A percentile compares a stretch with the other conserved stretches of the same genome.
phyloP scores from a whole-genome alignment of 2,329 filamentous ascomycete species.

The Lithohypha guttulata region DNA sequence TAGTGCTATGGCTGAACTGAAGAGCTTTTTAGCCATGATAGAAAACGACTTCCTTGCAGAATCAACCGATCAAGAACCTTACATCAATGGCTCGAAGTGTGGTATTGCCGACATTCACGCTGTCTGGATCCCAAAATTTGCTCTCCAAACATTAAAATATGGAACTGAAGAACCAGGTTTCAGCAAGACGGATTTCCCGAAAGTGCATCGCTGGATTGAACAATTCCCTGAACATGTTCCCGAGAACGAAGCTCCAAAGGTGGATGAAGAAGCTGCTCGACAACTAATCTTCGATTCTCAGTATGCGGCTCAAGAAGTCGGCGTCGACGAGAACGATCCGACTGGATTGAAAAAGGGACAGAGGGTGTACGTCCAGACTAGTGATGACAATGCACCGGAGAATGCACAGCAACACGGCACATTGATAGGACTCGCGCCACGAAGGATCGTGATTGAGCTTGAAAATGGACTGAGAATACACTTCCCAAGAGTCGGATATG shows the following conservation, averaged over 20 bases:
- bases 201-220: slow-evolving; percentile 13
- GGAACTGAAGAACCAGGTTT: slow-evolving; percentile 9
- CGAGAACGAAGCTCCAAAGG: slow-evolving; percentile 9
- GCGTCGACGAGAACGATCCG: slow-evolving; percentile 10
- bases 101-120: slow-evolving; percentile 10
- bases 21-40: slow-evolving; percentile 7
- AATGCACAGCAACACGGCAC: slow-evolving; percentile 8
- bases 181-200: slow-evolving; percentile 7
- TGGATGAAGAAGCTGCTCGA: slow-evolving; percentile 7
- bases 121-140: slow-evolving; percentile 8
- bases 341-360: slow-evolving; percentile 8
- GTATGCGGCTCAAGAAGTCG: slow-evolving; percentile 11
- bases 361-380: slow-evolving; percentile 11
- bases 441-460: slow-evolving; percentile 12
- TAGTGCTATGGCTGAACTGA: slow-evolving; percentile 10
- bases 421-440: slow-evolving; percentile 10
- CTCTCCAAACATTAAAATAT: slow-evolving; percentile 5
- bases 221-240: slow-evolving; percentile 9
- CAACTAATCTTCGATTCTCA: slow-evolving; percentile 4
- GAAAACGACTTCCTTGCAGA: slow-evolving; percentile 13
- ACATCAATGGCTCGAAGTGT: slow-evolving; percentile 7
- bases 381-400: slow-evolving; percentile 12
- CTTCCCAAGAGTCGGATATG: slow-evolving; percentile 12
- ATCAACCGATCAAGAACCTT: slow-evolving; percentile 1
- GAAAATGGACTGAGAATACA: slow-evolving; percentile 13